Conservation (phyloP, 176 grass and related monocot species). For the sorghum (Sorghum bicolor) region Sorghum_bicolor_NCBIv3 NC_012876.2:50839001-50839500, state of each 20-base stretch:
- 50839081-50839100: too few relatives aligned
- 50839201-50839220: slow-evolving; percentile 18
- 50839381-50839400: slow-evolving; percentile 53
- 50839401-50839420: slow-evolving; percentile 59
- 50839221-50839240: slow-evolving; percentile 40
- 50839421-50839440: slow-evolving; percentile 12
- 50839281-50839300: background rate
- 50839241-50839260: background rate
- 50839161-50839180: slow-evolving; percentile 24
- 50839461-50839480: slow-evolving; percentile 39
- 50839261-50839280: background rate
- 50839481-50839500: slow-evolving; percentile 45
- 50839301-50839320: background rate
- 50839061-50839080: too few relatives aligned
- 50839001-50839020: background rate
- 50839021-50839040: background rate
- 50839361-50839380: background rate
- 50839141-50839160: background rate
- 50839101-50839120: background rate
- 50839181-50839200: slow-evolving; percentile 26
- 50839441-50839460: background rate
- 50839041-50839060: too few relatives aligned
- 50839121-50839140: background rate
- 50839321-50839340: background rate
- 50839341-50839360: slow-evolving; percentile 3